Evolutionary conservation across 192 early-diverging fungal genomes (phyloP), one percentile per base, ranked within the genome.

Genomic region (Fimicolochytrium jonesii): DNA sequence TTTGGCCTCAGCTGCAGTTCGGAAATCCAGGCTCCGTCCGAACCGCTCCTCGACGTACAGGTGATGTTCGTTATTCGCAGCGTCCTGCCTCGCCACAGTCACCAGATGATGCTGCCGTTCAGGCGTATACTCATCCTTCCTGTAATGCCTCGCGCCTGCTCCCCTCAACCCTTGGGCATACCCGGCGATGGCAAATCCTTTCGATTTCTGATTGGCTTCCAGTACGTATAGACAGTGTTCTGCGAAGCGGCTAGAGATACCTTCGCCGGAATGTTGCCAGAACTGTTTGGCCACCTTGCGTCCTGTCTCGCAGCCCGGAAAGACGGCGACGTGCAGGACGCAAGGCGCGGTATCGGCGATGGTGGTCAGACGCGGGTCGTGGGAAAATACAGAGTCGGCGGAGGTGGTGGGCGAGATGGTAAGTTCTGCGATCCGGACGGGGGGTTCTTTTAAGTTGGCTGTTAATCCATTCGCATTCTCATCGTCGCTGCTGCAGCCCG

Each of bases 181-280:
- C n/a, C n/a, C n/a, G 3, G 43, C 28, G 15, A 61, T 35, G 4
- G 70, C 63, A 43, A 48, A 70, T 18, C 50, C 57, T 18, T 28
- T 55, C 26, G 56, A 67, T 18, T 56, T 50, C 1, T 55, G 41
- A 61, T 74, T 91, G 59, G 68, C 75, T 66, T 80, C 78, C 45
- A 93, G 69, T 23, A 91, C 75, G 35, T 80, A 71, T 50, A 98
- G 66, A 66, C 88, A 90, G 53, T 88, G 86, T 34, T 90, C 83
- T 0, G 95, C 95, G 71, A 90, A 80, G 34, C 95, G 85, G 2
- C 91, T 91, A 0, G 89, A 87, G 28, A 98, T 82, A 42, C 86
- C 90, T 41, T 91, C 90, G 26, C 95, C 95, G 5, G 91, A 70
- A 70, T 98, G 95, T 75, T 97, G 94, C 95, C 95, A 98, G 66